phyloP scores from a whole-genome alignment of 2,329 filamentous ascomycete species.

The Xylariomycetidae sp. region DNA sequence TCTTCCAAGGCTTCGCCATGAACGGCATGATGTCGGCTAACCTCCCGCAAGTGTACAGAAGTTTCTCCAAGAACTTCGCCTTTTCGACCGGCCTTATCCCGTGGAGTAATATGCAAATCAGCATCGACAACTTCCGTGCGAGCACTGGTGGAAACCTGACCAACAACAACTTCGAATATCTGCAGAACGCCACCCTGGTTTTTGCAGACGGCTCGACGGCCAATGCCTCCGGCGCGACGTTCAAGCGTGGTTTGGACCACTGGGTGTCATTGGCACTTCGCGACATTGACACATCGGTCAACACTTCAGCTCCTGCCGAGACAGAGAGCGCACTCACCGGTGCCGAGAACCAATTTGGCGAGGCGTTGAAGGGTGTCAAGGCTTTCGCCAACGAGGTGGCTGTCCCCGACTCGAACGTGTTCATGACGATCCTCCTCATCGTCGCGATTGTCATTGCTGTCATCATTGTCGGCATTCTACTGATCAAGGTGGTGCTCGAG shows the following conservation, averaged over 20 bases:
- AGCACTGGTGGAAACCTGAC: constrained; percentile 84
- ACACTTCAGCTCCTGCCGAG: constrained; percentile 27
- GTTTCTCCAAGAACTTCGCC: constrained; percentile 87
- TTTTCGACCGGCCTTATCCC: constrained; percentile 83
- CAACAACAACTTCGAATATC: constrained; percentile 65
- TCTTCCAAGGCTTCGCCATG: constrained; percentile 90
- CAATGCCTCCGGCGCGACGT: constrained; percentile 31
- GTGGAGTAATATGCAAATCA: constrained; percentile 71
- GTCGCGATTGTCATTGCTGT: constrained; percentile 81
- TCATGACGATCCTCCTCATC: constrained; percentile 89
- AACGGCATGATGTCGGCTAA: constrained; percentile 94
- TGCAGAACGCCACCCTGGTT: constrained; percentile 71
- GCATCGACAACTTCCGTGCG: constrained; percentile 78
- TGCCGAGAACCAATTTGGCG: constrained; percentile 30
- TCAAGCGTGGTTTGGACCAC: constrained; percentile 50
- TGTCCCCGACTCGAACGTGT: constrained; percentile 84
- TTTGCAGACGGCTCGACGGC: constrained; percentile 55
- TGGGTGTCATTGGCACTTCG: constrained; percentile 48
- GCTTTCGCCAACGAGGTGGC: constrained; percentile 76
- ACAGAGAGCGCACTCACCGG: constrained; percentile 13
- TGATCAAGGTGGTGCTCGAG: constrained; percentile 89
- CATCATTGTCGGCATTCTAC: constrained; percentile 78
- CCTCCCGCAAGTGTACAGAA: constrained; percentile 81
- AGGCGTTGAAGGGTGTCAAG: constrained; percentile 67
- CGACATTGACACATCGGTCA: constrained; percentile 41